Conservation (phyloP, 2,329 filamentous ascomycete species). For the Biscogniauxia mediterranea region DNA sequence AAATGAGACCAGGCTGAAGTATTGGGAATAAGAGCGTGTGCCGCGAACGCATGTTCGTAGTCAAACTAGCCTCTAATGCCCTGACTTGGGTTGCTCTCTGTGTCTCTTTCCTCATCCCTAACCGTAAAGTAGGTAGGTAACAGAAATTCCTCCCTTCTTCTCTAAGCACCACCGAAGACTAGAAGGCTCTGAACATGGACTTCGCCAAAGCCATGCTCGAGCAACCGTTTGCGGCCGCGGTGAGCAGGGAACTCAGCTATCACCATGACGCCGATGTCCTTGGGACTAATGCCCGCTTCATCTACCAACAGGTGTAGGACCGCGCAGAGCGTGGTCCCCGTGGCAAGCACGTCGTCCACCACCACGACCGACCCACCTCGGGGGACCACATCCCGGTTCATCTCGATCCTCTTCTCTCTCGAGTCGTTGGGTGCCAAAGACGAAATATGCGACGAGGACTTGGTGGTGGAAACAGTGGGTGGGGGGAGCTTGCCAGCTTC, state of each 20-base stretch:
- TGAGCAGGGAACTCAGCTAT: conserved; percentile 59
- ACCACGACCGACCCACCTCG: conserved; percentile 47
- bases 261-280: conserved; percentile 48
- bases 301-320: conserved; percentile 45
- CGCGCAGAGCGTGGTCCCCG: conserved; percentile 53
- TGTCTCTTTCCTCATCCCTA: too few species aligned
- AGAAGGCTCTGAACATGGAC: conserved; percentile 53
- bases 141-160: too few species aligned
- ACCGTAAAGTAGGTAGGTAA: too few species aligned
- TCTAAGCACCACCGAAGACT: conserved; percentile 41
- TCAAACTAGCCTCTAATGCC: too few species aligned
- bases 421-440: conserved; percentile 31
- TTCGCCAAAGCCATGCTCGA: conserved; percentile 46
- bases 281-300: conserved; percentile 39
- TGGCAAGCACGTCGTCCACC: conserved; percentile 60
- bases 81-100: too few species aligned
- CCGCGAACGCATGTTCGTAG: too few species aligned
- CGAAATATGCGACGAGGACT: conserved; percentile 53
- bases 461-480: conserved; percentile 49
- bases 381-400: conserved; percentile 42
- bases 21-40: too few species aligned
- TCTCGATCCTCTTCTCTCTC: conserved; percentile 43
- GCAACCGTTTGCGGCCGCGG: conserved; percentile 47
- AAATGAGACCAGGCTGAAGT: too few species aligned
- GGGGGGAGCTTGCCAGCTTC: conserved; percentile 58